A percentile compares a stretch with the other conserved stretches of the same genome.
These are phyloP conservation scores for Cryphonectria radicalis DNA, from an alignment of 2,329 filamentous ascomycete species.

Conservation along the genomic window DNA sequence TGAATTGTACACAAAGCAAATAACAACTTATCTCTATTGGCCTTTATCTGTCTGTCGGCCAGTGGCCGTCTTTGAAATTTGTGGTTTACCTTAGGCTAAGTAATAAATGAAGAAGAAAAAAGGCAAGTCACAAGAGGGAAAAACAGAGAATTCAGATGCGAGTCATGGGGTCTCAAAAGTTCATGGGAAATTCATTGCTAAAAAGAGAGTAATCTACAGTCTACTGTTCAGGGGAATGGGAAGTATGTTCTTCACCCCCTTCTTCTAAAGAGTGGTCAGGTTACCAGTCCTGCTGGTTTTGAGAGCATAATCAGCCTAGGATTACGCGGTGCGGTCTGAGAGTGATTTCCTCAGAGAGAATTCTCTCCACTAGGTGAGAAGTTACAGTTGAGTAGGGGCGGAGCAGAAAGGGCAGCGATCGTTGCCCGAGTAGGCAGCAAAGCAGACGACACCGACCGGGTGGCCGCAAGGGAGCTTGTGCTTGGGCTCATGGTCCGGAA, in stretches of 20 bases:
- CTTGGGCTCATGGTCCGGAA: not conserved
- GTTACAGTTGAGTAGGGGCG: not conserved
- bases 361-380: not conserved
- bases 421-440: not conserved
- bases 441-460: not conserved
- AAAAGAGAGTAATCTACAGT: not conserved
- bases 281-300: not conserved
- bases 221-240: not conserved
- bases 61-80: not conserved
- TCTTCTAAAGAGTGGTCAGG: not conserved
- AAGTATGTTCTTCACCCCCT: not conserved
- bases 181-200: not conserved
- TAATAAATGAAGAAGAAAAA: not conserved
- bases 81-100: not conserved
- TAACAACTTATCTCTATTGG: no score
- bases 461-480: not conserved
- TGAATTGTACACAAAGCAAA: no score
- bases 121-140: not conserved
- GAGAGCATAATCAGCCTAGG: not conserved
- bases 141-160: not conserved
- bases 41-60: not conserved
- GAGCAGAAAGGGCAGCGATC: constrained; percentile 4
- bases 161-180: not conserved
- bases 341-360: not conserved
- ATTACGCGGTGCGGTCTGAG: not conserved